Percentiles rank a stretch among this genome's conserved stretches.
These are phyloP conservation scores for Taphrina flavorubra DNA, from an alignment of 1,139 yeast species.

Conservation along the genomic window DNA sequence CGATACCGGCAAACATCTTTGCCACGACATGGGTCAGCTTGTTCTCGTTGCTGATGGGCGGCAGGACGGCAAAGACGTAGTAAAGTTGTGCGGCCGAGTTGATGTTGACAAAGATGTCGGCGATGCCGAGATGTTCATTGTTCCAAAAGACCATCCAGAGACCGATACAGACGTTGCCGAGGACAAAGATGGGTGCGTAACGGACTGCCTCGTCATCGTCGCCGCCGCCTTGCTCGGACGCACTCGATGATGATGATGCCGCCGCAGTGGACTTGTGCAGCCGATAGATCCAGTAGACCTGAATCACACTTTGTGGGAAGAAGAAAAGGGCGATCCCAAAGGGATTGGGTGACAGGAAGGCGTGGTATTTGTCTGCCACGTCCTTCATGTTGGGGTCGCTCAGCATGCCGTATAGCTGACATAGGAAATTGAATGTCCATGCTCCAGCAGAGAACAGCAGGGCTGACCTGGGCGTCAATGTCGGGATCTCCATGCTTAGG, in stretches of 20 bases:
- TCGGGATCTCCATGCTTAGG: conserved; percentile 16
- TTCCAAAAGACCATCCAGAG: conserved; percentile 41
- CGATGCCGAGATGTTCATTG: conserved; percentile 33
- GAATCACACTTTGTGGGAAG: conserved; percentile 35
- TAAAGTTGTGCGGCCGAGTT: conserved; percentile 36
- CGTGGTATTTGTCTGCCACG: conserved; percentile 37
- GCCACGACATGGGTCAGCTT: conserved; percentile 30
- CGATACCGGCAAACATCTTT: conserved; percentile 41
- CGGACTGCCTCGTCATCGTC: conserved; percentile 31
- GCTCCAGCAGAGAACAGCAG: conserved; percentile 20
- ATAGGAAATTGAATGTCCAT: conserved; percentile 36
- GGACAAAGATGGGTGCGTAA: conserved; percentile 31
- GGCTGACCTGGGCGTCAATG: conserved; percentile 28
- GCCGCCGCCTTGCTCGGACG: not conserved
- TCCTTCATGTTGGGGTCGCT: conserved; percentile 37
- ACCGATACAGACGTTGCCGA: conserved; percentile 38
- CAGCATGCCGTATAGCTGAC: conserved; percentile 37
- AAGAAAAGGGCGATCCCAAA: conserved; percentile 39
- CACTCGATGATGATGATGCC: not conserved
- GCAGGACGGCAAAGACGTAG: conserved; percentile 30
- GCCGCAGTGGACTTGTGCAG: conserved; percentile 3
- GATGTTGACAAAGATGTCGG: conserved; percentile 39
- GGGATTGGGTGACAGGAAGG: conserved; percentile 38
- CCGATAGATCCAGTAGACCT: conserved; percentile 39
- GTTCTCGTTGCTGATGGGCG: conserved; percentile 31